Percentiles rank a stretch among this genome's conserved stretches.
These are phyloP conservation scores for Akebia trifoliata DNA, from an alignment of 164 flowering plant genomes.

Conservation along the genomic window DNA sequence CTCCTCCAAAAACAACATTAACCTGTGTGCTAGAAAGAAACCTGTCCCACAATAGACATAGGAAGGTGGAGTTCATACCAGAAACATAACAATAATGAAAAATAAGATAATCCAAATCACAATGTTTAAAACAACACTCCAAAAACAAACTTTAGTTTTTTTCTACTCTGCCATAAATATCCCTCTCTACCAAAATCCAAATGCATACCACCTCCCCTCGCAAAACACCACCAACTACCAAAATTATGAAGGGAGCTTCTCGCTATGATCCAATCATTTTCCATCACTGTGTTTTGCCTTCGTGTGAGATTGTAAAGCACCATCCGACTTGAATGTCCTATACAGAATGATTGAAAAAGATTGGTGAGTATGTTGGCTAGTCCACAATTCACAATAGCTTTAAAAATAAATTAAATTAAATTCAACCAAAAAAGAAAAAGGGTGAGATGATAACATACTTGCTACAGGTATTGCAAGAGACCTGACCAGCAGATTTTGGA, in stretches of 20 bases:
- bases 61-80: no score
- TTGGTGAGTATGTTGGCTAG: not conserved
- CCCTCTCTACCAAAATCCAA: not conserved
- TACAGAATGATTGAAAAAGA: not conserved
- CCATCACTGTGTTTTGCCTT: slow-evolving; percentile 54
- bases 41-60: no score
- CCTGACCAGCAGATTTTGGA: slow-evolving; percentile 38
- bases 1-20: no score
- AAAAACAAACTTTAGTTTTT: not conserved
- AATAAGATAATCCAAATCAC: not conserved
- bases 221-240: not conserved
- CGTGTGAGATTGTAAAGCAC: slow-evolving; percentile 38
- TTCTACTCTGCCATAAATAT: not conserved
- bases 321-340: slow-evolving; percentile 44
- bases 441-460: slow-evolving; percentile 36
- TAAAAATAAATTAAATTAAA: not conserved
- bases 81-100: no score
- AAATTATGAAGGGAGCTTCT: not conserved
- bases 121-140: not conserved
- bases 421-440: not conserved
- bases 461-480: slow-evolving; percentile 40
- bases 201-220: not conserved
- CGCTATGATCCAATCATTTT: slow-evolving; percentile 4
- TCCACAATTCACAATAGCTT: not conserved
- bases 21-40: no score